phyloP scores from a whole-genome alignment of 257 asterid genomes.

The Penstemon eatonii region DNA sequence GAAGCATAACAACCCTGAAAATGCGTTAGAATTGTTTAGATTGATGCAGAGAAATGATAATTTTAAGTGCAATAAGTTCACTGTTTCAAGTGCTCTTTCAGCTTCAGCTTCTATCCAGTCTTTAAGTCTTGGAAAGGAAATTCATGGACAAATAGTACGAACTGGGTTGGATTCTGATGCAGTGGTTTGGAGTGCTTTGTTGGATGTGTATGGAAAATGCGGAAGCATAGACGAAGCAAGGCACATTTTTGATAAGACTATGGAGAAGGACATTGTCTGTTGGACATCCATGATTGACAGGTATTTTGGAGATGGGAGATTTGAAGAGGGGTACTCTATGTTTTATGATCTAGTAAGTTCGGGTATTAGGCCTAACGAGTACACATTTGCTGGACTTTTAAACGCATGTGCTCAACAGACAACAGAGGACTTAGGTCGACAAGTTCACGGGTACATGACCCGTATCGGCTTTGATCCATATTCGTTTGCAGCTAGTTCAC shows the following conservation, averaged over 20 bases:
- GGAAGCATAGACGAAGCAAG: slow-evolving; percentile 73
- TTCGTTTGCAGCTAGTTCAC: slow-evolving; percentile 72
- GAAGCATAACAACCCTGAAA: slow-evolving; percentile 47
- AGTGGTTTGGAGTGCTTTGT: slow-evolving; percentile 66
- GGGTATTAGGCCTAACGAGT: slow-evolving; percentile 63
- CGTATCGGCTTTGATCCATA: slow-evolving; percentile 55
- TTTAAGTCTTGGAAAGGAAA: slow-evolving; percentile 63
- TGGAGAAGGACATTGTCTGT: slow-evolving; percentile 62
- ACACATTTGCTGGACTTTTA: slow-evolving; percentile 60
- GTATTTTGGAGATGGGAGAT: slow-evolving; percentile 65
- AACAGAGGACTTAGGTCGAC: slow-evolving; percentile 57
- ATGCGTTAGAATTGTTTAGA: slow-evolving; percentile 62
- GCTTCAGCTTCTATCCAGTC: slow-evolving; percentile 72
- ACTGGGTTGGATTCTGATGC: slow-evolving; percentile 71
- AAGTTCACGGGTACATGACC: slow-evolving; percentile 68
- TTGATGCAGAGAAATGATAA: slow-evolving; percentile 51
- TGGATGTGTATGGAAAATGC: slow-evolving; percentile 77
- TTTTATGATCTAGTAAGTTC: slow-evolving; percentile 50
- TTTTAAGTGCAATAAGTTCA: slow-evolving; percentile 46
- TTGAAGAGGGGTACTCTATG: slow-evolving; percentile 60
- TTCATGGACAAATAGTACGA: slow-evolving; percentile 60
- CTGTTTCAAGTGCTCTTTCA: slow-evolving; percentile 67
- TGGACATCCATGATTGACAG: slow-evolving; percentile 85
- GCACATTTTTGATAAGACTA: slow-evolving; percentile 54
- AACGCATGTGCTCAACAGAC: slow-evolving; percentile 65